Conservation (phyloP, 2,329 filamentous ascomycete species). For the Fusarium humuli region DNA sequence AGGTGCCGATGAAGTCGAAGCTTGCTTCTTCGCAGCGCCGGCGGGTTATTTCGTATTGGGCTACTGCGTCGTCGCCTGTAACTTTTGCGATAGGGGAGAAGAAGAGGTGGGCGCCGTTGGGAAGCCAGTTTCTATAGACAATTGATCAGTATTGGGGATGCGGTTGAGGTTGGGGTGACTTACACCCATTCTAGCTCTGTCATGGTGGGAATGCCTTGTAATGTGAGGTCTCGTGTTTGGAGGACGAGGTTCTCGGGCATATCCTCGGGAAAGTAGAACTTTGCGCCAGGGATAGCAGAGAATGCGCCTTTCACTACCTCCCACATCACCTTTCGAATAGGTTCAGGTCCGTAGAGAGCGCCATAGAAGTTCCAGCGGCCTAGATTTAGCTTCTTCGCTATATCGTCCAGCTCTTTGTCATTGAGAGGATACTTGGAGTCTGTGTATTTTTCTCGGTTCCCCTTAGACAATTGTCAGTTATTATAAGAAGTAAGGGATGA, state of each 20-base stretch:
- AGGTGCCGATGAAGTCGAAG: conserved; percentile 38
- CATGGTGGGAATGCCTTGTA: conserved; percentile 33
- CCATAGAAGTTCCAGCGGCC: conserved; percentile 43
- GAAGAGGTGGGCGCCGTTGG: conserved; percentile 40
- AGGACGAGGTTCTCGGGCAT: conserved; percentile 34
- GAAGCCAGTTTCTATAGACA: conserved; percentile 17
- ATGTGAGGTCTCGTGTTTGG: conserved; percentile 25
- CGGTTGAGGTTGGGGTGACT: not conserved
- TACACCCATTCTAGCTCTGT: conserved; percentile 42
- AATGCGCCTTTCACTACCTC: conserved; percentile 32
- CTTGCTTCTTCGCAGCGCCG: conserved; percentile 34
- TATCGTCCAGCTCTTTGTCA: conserved; percentile 25
- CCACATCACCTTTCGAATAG: conserved; percentile 32
- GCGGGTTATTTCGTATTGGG: conserved; percentile 28
- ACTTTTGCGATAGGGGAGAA: conserved; percentile 43
- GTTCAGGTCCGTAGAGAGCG: conserved; percentile 38
- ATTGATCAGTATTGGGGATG: not conserved
- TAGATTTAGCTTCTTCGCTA: conserved; percentile 35
- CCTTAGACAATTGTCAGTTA: too few relatives aligned
- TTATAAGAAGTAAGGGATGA: too few relatives aligned
- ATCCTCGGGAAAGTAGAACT: conserved; percentile 40
- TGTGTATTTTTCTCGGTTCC: conserved; percentile 14
- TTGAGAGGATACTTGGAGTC: conserved; percentile 16
- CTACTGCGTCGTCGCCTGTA: conserved; percentile 26
- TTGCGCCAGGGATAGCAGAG: conserved; percentile 33